A percentile compares a stretch with the other conserved stretches of the same genome.
Conservation (phyloP, 495 filamentous ascomycete genomes). For the Neurospora africana region DNA sequence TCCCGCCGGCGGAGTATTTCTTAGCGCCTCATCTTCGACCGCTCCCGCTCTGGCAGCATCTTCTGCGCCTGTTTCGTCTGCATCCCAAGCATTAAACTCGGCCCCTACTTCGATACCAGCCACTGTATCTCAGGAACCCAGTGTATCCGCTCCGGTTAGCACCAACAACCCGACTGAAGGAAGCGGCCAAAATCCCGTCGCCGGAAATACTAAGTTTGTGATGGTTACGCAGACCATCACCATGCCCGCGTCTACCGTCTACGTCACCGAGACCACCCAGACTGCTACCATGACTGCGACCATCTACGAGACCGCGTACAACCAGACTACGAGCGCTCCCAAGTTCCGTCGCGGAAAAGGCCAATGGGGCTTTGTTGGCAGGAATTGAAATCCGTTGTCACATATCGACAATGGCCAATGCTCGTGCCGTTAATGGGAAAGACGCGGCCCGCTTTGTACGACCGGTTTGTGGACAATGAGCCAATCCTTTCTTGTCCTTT, state of each 20-base stretch:
- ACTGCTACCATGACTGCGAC: neutral
- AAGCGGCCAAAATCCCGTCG: neutral
- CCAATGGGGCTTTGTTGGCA: neutral
- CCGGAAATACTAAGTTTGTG: neutral
- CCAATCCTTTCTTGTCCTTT: neutral
- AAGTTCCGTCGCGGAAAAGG: neutral
- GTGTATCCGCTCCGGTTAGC: neutral
- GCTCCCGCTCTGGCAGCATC: neutral
- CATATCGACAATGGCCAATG: neutral
- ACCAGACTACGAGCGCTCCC: neutral
- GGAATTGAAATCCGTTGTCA: neutral
- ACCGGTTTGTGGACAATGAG: neutral
- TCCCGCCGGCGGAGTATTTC: neutral
- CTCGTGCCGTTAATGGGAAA: neutral
- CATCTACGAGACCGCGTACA: neutral
- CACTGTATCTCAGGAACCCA: neutral
- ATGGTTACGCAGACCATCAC: constrained; percentile 15
- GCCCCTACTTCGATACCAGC: neutral
- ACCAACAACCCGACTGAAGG: neutral
- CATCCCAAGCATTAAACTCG: neutral
- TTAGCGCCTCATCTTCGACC: neutral
- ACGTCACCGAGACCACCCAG: constrained; percentile 4
- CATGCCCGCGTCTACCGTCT: constrained; percentile 12
- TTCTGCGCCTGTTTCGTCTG: neutral
- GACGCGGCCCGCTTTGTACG: neutral